Percentiles rank a stretch among this genome's conserved stretches.
Evolutionary conservation across 495 filamentous ascomycete species (phyloP).

Genomic region (Neurospora sp.): DNA sequence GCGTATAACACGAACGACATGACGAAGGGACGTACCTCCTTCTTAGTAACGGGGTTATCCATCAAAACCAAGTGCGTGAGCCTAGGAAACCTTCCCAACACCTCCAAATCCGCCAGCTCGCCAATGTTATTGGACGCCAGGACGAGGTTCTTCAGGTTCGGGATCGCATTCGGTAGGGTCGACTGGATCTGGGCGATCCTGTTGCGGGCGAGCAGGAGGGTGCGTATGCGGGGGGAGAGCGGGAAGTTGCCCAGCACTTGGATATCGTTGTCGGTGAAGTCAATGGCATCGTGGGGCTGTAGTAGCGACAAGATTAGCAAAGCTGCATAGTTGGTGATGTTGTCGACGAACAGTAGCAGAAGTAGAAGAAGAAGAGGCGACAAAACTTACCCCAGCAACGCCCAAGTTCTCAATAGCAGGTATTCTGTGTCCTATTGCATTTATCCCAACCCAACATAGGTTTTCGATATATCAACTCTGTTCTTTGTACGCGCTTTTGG

Average conservation of each 20-base stretch:
- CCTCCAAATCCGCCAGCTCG: slow-evolving; percentile 80
- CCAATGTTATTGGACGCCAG: slow-evolving; percentile 65
- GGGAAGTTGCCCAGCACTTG: slow-evolving; percentile 84
- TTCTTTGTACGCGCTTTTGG: slow-evolving; percentile 29
- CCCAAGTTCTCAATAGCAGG: slow-evolving; percentile 96
- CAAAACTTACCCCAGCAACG: slow-evolving; percentile 68
- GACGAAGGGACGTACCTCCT: slow-evolving; percentile 57
- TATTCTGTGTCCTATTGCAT: slow-evolving; percentile 85
- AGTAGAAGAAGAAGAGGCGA: neutral
- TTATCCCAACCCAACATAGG: slow-evolving; percentile 15
- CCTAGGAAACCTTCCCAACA: slow-evolving; percentile 54
- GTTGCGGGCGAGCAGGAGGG: slow-evolving; percentile 84
- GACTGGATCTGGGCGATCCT: slow-evolving; percentile 72
- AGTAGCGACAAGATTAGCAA: neutral
- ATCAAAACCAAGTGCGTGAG: slow-evolving; percentile 73
- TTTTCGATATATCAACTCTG: slow-evolving; percentile 65
- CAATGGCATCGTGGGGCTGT: slow-evolving; percentile 81
- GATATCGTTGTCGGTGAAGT: slow-evolving; percentile 98
- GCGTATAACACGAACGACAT: neutral
- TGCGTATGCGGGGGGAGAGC: slow-evolving; percentile 75
- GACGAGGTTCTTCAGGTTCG: slow-evolving; percentile 66
- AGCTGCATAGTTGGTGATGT: neutral
- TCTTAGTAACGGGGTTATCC: slow-evolving; percentile 83
- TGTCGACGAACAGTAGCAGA: neutral
- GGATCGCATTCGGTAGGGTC: slow-evolving; percentile 58